Conservation (phyloP, 2,329 filamentous ascomycete species). For the Macroventuria anomochaeta region DNA sequence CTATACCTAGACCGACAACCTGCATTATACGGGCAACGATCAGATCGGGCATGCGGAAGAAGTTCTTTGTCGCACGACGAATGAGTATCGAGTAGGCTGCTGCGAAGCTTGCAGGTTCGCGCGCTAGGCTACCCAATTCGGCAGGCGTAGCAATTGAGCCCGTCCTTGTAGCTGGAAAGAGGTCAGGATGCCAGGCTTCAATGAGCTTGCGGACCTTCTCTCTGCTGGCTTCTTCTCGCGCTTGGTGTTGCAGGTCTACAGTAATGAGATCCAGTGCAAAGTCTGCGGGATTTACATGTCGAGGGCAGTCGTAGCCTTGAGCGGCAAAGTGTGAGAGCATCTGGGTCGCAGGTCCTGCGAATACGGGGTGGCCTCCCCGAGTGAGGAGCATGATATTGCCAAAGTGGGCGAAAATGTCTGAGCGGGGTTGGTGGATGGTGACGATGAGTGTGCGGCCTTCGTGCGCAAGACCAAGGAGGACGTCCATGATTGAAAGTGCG, state of each 20-base stretch:
- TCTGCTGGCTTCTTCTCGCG: slow-evolving; percentile 67
- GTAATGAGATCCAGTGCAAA: slow-evolving; percentile 80
- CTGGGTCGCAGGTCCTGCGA: slow-evolving; percentile 65
- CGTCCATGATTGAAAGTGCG: slow-evolving; percentile 73
- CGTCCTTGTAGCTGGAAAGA: slow-evolving; percentile 32
- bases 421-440: slow-evolving; percentile 80
- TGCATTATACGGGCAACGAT: slow-evolving; percentile 48
- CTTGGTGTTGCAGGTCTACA: slow-evolving; percentile 72
- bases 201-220: slow-evolving; percentile 68
- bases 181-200: slow-evolving; percentile 59
- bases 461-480: slow-evolving; percentile 71
- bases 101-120: slow-evolving; percentile 66
- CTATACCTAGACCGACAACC: slow-evolving; percentile 46
- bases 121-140: slow-evolving; percentile 72
- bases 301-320: slow-evolving; percentile 69
- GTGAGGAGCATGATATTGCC: slow-evolving; percentile 75
- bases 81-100: slow-evolving; percentile 72
- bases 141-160: slow-evolving; percentile 68
- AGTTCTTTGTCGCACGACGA: slow-evolving; percentile 70
- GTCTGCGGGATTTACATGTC: slow-evolving; percentile 76
- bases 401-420: slow-evolving; percentile 74
- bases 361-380: slow-evolving; percentile 71
- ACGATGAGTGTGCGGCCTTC: slow-evolving; percentile 77
- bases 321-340: slow-evolving; percentile 71
- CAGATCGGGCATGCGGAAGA: slow-evolving; percentile 48